Conservation (phyloP, 371 early-diverging fungal species). For the Circinella umbellata region DNA sequence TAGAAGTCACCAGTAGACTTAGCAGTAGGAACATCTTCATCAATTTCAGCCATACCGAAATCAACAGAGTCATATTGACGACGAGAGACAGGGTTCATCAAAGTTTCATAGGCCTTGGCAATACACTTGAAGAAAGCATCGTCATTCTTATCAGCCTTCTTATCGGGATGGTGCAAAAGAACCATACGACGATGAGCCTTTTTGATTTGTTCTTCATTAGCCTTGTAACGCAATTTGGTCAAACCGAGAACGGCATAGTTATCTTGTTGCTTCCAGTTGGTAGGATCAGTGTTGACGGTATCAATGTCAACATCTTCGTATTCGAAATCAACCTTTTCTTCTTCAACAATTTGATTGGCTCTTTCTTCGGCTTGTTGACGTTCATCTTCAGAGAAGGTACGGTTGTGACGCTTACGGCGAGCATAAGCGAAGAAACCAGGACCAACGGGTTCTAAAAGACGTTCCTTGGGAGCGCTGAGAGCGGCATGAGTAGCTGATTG, state of each 20-base stretch:
- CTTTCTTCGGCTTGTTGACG: slow-evolving; percentile 51
- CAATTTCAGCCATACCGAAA: slow-evolving; percentile 65
- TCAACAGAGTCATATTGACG: slow-evolving; percentile 98
- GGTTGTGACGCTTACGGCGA: slow-evolving; percentile 71
- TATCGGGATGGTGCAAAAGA: slow-evolving; percentile 88
- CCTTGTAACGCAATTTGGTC: slow-evolving; percentile 78
- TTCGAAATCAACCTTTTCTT: slow-evolving; percentile 70
- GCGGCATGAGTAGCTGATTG: slow-evolving; percentile 45
- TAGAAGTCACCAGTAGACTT: slow-evolving; percentile 91
- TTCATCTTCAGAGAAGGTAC: slow-evolving; percentile 75
- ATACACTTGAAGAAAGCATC: slow-evolving; percentile 99
- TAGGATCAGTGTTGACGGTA: slow-evolving; percentile 74
- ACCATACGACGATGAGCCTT: slow-evolving; percentile 86
- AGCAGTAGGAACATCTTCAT: slow-evolving; percentile 64
- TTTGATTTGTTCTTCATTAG: slow-evolving; percentile 85
- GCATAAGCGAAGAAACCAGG: slow-evolving; percentile 72
- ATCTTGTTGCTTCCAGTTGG: slow-evolving; percentile 88
- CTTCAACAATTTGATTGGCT: slow-evolving; percentile 57
- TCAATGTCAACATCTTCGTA: slow-evolving; percentile 73
- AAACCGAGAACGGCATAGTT: slow-evolving; percentile 89
- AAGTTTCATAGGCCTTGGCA: slow-evolving; percentile 95
- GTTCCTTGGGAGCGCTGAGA: slow-evolving; percentile 47
- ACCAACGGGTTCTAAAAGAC: slow-evolving; percentile 67
- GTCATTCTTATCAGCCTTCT: slow-evolving; percentile 87
- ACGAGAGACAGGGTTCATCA: slow-evolving; percentile 91